These are phyloP conservation scores for Hanseniaspora vineae DNA, from an alignment of 805 yeast genomes.

Conservation along the genomic window DNA sequence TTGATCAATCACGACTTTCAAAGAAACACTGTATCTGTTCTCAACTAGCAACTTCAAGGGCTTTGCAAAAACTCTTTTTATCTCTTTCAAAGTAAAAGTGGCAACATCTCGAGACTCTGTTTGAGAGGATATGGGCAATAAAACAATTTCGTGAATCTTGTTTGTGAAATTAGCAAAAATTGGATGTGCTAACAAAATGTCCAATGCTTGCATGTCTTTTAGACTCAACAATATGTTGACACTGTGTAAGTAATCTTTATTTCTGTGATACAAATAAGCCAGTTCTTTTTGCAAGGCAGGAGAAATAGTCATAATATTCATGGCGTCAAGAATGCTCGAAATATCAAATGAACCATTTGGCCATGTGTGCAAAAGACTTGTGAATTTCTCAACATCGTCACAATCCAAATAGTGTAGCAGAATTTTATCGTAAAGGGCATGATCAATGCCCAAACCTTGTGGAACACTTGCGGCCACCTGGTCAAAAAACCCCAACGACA, in stretches of 20 bases:
- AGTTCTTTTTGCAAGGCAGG: slow-evolving; percentile 29
- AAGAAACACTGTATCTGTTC: slow-evolving; percentile 51
- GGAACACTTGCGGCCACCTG: slow-evolving; percentile 50
- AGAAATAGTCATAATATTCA: slow-evolving; percentile 30
- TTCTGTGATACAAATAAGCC: slow-evolving; percentile 40
- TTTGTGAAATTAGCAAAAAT: slow-evolving; percentile 38
- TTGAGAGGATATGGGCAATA: slow-evolving; percentile 25
- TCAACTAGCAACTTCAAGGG: slow-evolving; percentile 45
- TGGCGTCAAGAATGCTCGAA: slow-evolving; percentile 27
- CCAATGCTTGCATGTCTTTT: slow-evolving; percentile 40
- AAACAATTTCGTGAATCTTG: slow-evolving; percentile 39
- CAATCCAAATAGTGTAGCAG: slow-evolving; percentile 33
- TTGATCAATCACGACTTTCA: slow-evolving; percentile 35
- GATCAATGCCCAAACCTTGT: slow-evolving; percentile 22
- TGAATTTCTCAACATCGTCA: slow-evolving; percentile 26
- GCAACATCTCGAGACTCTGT: slow-evolving; percentile 22
- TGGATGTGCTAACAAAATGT: slow-evolving; percentile 50
- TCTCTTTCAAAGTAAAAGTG: slow-evolving; percentile 27
- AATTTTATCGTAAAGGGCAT: slow-evolving; percentile 32
- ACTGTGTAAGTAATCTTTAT: slow-evolving; percentile 49
- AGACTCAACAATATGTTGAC: slow-evolving; percentile 47
- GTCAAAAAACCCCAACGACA: slow-evolving; percentile 32
- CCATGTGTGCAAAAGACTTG: slow-evolving; percentile 42
- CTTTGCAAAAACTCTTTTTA: slow-evolving; percentile 29
- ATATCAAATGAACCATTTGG: slow-evolving; percentile 39